Base-by-base conservation (phyloP, 202 grass and related monocot species). In the Panicum hallii region DNA sequence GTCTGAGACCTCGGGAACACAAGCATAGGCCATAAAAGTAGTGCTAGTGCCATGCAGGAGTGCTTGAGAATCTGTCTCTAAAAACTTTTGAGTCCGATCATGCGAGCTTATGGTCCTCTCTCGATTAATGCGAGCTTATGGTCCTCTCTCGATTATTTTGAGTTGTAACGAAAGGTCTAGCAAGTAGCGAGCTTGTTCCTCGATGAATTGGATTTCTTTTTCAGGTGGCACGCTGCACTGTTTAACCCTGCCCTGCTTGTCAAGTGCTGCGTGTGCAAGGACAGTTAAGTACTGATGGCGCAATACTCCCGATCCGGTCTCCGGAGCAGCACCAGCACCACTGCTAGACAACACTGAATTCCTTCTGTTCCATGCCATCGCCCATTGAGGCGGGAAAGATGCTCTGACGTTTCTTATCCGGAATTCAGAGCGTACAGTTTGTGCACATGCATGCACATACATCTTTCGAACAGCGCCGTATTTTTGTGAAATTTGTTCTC, bases 1-100 rank as follows among this genome's bases (percentile, higher is more conserved):
- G 91, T 89, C 89, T 85, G 88, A 85, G 87, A 83, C 89, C 88
- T 97, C 87, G 94, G 90, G 90, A 94, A 90, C 84, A 72, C 63
- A 87, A 85, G 86, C 84, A 92, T 87, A 64, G 61, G 9, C 20
- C 49, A 70, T 62, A 65, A 90, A 84, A 90, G 52, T 63, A 81
- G 63, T 56, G 23, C 61, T 70, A 55, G 61, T 87, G 89, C 80
- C 80, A 87, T 84, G 69, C 79, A 86, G 67, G 43, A 17, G 52
- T 74, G 62, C 28, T 80, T 53, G 75, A 76, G 84, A 75, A 77
- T 80, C 75, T 80, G 54, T 41, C 68, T 80, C 70, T 70, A 74
- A 70, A 84, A 69, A 38, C 36, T 15, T 52, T 52, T 14, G 9
- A 14, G 11, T n/a, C 1, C 23, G 72, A 47, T 78, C 34, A n/a